Base-by-base conservation (phyloP, 192 early-diverging fungal species). In the Coemansia sp. region DNA sequence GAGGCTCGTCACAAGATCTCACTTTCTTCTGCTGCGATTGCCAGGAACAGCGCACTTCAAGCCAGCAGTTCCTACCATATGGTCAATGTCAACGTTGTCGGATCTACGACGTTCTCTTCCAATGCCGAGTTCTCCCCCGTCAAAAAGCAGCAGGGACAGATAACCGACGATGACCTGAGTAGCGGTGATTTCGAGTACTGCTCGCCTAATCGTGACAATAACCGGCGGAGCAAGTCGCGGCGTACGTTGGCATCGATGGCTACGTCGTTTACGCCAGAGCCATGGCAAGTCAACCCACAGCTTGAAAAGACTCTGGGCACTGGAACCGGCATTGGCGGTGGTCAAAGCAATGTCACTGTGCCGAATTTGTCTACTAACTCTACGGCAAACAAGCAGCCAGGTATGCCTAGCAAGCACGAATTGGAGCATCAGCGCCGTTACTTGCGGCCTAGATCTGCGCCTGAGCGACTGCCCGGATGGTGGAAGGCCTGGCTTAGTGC, bases 401-500 rank as follows among this genome's bases (percentile, higher is more conserved):
- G 3, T 4, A 13, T 16, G 12, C 62, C 44, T 5, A 27, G 16
- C 24, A 52, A 63, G 20, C 15, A 34, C 16, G 38, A 50, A 11
- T 5, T 53, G 40, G 34, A 58, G 18, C 41, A 44, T 27, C 24
- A 44, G 16, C 73, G 69, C 11, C 43, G 71, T 7, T 75, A 70
- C 43, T 29, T 81, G 63, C 52, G 50, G 64, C 79, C 74, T 16
- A 62, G 74, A n/a, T 65, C 65, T 2, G 44, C 39, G 38, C 78
- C 78, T 0, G 79, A 81, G 64, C 70, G 79, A 12, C 57, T 81
- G 38, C 79, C 79, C 1, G 79, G 79, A 0, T 81, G 79, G 79
- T 81, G 79, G 79, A 81, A 81, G 60, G 79, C 79, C 15, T 81
- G 79, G 79, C 34, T 83, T 13, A 87, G 89, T 68, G 88, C 86